Evolutionary conservation across 257 asterid species (phyloP).

Genomic region (Knoxia roxburghii): DNA sequence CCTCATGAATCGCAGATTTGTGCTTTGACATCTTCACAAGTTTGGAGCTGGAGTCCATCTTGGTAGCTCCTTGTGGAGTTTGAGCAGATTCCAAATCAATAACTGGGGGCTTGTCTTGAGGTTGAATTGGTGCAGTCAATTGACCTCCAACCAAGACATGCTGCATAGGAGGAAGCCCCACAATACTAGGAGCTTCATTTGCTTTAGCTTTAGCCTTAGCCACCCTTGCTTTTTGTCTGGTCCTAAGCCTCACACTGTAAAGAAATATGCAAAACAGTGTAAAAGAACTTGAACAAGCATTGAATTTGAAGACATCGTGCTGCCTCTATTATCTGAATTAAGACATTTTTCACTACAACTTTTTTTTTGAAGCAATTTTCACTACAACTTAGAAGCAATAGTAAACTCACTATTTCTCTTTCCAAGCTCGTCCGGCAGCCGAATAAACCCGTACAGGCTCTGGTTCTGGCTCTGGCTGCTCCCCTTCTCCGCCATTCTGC

Average conservation of each 20-base stretch:
- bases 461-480: constrained; percentile 39
- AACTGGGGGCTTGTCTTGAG: constrained; percentile 41
- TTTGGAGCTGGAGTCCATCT: constrained; percentile 33
- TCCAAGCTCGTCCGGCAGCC: constrained; percentile 74
- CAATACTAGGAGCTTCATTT: constrained; percentile 32
- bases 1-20: constrained; percentile 28
- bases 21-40: constrained; percentile 38
- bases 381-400: not conserved
- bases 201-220: constrained; percentile 46
- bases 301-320: not conserved
- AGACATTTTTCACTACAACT: too few species aligned
- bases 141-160: constrained; percentile 35
- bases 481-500: constrained; percentile 60
- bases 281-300: not conserved
- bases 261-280: constrained; percentile 7
- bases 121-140: constrained; percentile 28
- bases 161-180: constrained; percentile 26
- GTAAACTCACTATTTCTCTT: constrained; percentile 80
- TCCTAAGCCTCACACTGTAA: constrained; percentile 77
- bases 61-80: constrained; percentile 32
- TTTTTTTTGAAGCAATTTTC: too few species aligned
- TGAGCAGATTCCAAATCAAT: constrained; percentile 24
- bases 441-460: constrained; percentile 72
- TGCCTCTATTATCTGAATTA: not conserved
- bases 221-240: constrained; percentile 75